Base-by-base conservation (phyloP, 2,329 filamentous ascomycete genomes). In the Simplicillium aogashimaense region DNA sequence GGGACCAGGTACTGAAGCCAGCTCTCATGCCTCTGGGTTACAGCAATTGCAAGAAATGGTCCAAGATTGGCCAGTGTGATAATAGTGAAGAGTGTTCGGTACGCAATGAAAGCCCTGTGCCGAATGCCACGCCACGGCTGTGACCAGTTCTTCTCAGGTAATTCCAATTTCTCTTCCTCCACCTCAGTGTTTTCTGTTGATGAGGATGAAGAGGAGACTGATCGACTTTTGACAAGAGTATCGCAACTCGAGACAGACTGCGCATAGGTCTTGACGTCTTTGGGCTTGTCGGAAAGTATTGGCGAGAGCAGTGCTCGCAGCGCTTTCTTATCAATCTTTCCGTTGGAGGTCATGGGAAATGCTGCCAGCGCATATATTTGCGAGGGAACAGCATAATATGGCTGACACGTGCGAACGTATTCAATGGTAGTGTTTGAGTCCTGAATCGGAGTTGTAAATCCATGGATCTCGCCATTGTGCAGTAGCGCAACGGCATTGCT, bases 311-410 rank as follows among this genome's bases (percentile, higher is more conserved):
- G 47, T 9, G 52, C 49, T 7, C 52, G 55, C 3, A 78, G 63
- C 5, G 57, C 54, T 16, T 55, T 58, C 58, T 74, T 76, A 53
- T 78, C 67, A 34, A 74, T 64, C 54, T 78, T 78, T 35, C 74
- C 74, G 43, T 78, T 76, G 3, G 61, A 47, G 0, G 73, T 77
- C 17, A 71, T 57, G 1, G 72, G 70, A 18, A 78, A 61, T 3
- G 56, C 54, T 0, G 58, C 50, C 4, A 72, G 53, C 16, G 61
- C 57, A 25, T 66, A 58, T 51, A 70, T 65, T 36, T 57, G 52
- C 8, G 64, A 59, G 0, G 74, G 74, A 10, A 75, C 60, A 2
- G 71, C 72, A 47, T 78, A 77, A 53, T 74, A 77, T 2, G 73
- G 71, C 36, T 75, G 64, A 11, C 58, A 57, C 33, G 59, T 54